Percentiles rank a stretch among this genome's conserved stretches.
Evolutionary conservation across 2,329 filamentous ascomycete genomes (phyloP).

Genomic region (Venturiaceae sp.): DNA sequence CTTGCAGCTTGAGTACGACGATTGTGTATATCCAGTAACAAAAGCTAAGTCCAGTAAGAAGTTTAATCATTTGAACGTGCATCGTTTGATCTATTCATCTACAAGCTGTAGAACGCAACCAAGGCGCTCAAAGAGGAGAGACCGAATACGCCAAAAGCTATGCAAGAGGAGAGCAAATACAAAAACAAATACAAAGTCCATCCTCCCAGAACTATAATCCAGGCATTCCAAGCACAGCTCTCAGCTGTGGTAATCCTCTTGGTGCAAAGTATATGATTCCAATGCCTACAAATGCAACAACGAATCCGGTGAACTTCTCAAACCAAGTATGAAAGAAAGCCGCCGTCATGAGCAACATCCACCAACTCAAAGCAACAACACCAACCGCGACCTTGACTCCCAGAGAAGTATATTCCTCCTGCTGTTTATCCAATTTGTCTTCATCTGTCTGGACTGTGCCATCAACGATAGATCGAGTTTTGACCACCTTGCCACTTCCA

Average conservation of each 20-base stretch:
- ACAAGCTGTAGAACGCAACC: not conserved
- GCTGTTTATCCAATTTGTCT: slow-evolving; percentile 4
- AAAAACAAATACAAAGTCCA: too few relatives aligned
- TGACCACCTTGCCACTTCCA: slow-evolving; percentile 48
- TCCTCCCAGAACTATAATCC: slow-evolving; percentile 20
- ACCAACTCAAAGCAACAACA: slow-evolving; percentile 65
- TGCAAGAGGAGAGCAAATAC: not conserved
- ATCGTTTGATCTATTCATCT: not conserved
- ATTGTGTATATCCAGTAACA: not conserved
- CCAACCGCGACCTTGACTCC: slow-evolving; percentile 44
- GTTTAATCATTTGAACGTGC: too few relatives aligned
- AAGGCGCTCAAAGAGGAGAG: not conserved
- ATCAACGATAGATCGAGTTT: slow-evolving; percentile 8
- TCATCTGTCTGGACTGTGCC: slow-evolving; percentile 7
- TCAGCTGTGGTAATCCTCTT: slow-evolving; percentile 30
- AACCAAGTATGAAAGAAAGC: slow-evolving; percentile 99
- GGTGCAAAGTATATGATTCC: slow-evolving; percentile 39
- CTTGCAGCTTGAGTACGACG: not conserved
- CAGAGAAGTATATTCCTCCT: slow-evolving; percentile 24
- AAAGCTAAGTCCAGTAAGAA: not conserved
- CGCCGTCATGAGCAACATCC: slow-evolving; percentile 98
- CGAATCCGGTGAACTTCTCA: slow-evolving; percentile 61
- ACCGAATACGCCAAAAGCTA: not conserved
- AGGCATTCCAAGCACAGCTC: slow-evolving; percentile 36
- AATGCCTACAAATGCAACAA: slow-evolving; percentile 36